phyloP scores from a whole-genome alignment of 345 rosid species.

The Eucalyptus caleyi region DNA sequence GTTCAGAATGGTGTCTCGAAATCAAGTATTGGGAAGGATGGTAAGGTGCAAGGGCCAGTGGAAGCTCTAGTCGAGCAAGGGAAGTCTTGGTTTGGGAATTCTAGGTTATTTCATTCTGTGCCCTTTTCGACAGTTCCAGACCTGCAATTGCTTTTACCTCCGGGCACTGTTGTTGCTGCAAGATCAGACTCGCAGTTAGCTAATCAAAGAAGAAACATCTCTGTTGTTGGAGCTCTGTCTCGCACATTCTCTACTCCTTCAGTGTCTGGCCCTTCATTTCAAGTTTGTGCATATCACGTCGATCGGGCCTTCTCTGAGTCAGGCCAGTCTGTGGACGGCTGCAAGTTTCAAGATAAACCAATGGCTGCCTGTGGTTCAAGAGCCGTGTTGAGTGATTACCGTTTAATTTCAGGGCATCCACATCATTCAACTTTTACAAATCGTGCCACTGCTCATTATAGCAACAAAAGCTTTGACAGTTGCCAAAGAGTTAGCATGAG shows the following conservation, averaged over 20 bases:
- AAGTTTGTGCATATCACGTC: slow-evolving; percentile 80
- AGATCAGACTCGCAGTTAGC: slow-evolving; percentile 37
- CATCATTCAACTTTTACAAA: slow-evolving; percentile 2
- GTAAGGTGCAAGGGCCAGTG: slow-evolving; percentile 22
- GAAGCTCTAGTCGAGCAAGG: slow-evolving; percentile 38
- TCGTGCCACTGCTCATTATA: slow-evolving; percentile 2
- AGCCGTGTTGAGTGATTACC: slow-evolving; percentile 18
- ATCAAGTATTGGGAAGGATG: slow-evolving; percentile 16
- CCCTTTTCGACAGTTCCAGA: slow-evolving; percentile 22
- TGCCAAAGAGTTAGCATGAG: slow-evolving; percentile 55
- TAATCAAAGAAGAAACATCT: slow-evolving; percentile 52
- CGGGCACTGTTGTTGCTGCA: slow-evolving; percentile 29
- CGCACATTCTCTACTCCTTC: slow-evolving; percentile 78
- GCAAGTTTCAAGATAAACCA: slow-evolving; percentile 8
- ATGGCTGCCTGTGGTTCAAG: slow-evolving; percentile 54
- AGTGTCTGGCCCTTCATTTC: slow-evolving; percentile 81
- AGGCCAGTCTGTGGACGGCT: slow-evolving; percentile 7
- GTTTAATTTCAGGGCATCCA: slow-evolving; percentile 14
- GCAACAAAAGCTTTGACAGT: slow-evolving; percentile 9
- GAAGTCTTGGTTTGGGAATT: slow-evolving; percentile 36
- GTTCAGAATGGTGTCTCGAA: slow-evolving; percentile 35
- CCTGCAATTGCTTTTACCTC: slow-evolving; percentile 34
- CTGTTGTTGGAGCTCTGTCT: slow-evolving; percentile 76
- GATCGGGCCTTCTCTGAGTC: slow-evolving; percentile 41
- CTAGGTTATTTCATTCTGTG: slow-evolving; percentile 38